A percentile compares a stretch with the other conserved stretches of the same genome.
These are phyloP conservation scores for Penicillium longicatenatum DNA, from an alignment of 495 filamentous ascomycete species.

Conservation along the genomic window DNA sequence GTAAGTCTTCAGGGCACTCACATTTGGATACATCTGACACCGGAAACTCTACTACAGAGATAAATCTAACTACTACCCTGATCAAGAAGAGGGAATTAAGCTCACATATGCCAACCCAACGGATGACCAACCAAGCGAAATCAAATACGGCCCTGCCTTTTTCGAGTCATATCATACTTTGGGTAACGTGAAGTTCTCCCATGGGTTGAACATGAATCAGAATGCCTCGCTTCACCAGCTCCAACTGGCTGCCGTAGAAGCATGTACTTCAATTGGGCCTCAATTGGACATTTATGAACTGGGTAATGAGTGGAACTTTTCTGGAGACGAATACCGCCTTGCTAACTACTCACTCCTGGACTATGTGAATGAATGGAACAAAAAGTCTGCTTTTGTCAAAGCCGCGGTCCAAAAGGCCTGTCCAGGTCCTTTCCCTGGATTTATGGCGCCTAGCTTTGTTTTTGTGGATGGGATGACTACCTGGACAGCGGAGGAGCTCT, in stretches of 20 bases:
- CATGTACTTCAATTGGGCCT: conserved; percentile 14
- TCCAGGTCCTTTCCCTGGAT: conserved; percentile 13
- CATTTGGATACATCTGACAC: not conserved
- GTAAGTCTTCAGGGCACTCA: conserved; percentile 6
- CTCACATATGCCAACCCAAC: conserved; percentile 12
- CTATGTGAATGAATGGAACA: conserved; percentile 23
- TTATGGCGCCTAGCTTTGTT: conserved; percentile 23
- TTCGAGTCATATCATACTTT: conserved; percentile 25
- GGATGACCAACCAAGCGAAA: conserved; percentile 20
- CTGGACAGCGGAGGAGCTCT: conserved; percentile 17
- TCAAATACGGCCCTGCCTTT: conserved; percentile 22
- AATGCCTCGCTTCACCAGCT: conserved; percentile 16
- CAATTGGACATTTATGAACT: conserved; percentile 17
- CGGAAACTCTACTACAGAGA: conserved; percentile 7
- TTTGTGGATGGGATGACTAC: conserved; percentile 2
- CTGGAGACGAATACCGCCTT: conserved; percentile 7
- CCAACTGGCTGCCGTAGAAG: conserved; percentile 6
- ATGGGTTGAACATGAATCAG: conserved; percentile 23
- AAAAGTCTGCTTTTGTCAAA: conserved; percentile 11
- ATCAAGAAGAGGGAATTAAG: conserved; percentile 17
- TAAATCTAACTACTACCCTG: conserved; percentile 13
- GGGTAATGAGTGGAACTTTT: conserved; percentile 23
- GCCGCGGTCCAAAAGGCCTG: conserved; percentile 14
- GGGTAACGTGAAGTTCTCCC: conserved; percentile 14
- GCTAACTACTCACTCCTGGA: conserved; percentile 17